Conservation (phyloP, 805 yeast genomes). For the Candida sanyiensis region DNA sequence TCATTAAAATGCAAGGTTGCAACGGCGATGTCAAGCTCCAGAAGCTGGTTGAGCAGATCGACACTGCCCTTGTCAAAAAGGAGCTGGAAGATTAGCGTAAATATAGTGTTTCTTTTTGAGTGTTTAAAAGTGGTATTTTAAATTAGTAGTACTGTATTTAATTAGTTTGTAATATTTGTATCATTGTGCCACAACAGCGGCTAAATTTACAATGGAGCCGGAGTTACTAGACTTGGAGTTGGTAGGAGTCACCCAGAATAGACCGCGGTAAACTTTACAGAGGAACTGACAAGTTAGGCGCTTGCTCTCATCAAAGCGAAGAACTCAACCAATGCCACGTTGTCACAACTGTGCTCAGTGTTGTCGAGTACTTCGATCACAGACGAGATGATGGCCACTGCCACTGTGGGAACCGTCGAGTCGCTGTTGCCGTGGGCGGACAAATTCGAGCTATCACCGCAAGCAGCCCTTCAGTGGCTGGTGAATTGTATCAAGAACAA, state of each 20-base stretch:
- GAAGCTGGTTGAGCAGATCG: background rate
- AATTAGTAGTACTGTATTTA: too few species aligned
- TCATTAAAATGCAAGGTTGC: constrained; percentile 4
- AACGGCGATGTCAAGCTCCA: constrained; percentile 3
- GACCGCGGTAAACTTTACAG: too few species aligned
- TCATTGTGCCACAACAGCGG: background rate
- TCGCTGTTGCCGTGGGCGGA: constrained; percentile 1
- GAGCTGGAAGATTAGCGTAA: too few species aligned
- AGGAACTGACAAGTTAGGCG: constrained; percentile 11
- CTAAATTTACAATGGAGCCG: background rate
- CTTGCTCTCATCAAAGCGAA: constrained; percentile 17
- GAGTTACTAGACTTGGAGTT: constrained; percentile 1
- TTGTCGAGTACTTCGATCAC: constrained; percentile 2
- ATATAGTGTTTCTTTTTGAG: too few species aligned
- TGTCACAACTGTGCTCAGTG: background rate
- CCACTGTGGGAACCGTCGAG: background rate
- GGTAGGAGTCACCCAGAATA: too few species aligned
- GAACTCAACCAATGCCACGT: constrained; percentile 5
- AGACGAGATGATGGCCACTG: background rate
- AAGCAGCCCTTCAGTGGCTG: background rate
- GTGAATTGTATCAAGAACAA: background rate
- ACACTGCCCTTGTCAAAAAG: background rate
- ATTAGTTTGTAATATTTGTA: too few species aligned
- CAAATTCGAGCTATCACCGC: background rate
- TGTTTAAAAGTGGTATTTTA: too few species aligned